phyloP scores from a whole-genome alignment of 164 flowering plant genomes.

The Amborella trichopoda region DNA sequence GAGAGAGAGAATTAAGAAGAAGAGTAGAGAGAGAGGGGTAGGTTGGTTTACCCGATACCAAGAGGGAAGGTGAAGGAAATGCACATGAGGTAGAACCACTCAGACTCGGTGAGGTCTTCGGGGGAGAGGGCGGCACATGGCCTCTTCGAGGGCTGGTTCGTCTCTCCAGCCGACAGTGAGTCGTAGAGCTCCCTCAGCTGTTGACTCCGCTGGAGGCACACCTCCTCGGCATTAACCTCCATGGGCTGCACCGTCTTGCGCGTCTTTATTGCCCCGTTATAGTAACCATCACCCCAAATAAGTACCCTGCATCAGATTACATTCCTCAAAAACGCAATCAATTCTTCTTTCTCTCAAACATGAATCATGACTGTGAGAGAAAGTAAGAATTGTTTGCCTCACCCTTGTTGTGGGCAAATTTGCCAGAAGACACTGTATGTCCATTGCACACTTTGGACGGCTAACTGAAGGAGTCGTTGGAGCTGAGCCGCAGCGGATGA shows the following conservation, averaged over 20 bases:
- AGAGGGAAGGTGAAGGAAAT: conserved; percentile 88
- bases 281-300: conserved; percentile 89
- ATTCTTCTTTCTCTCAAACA: too few relatives aligned
- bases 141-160: conserved; percentile 52
- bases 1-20: conserved; percentile 7
- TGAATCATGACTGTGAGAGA: too few relatives aligned
- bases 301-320: too few relatives aligned
- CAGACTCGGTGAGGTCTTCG: conserved; percentile 92
- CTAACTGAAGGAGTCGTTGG: conserved; percentile 60
- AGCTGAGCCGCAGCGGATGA: conserved; percentile 23
- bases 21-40: conserved; percentile 2
- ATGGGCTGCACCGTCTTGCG: conserved; percentile 88
- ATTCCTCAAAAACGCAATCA: background rate
- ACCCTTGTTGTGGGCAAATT: conserved; percentile 86
- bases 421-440: conserved; percentile 91
- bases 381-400: conserved; percentile 1
- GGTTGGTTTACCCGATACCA: conserved; percentile 60
- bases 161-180: conserved; percentile 61
- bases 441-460: conserved; percentile 81
- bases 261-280: conserved; percentile 94
- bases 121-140: conserved; percentile 85
- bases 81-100: conserved; percentile 98
- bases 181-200: conserved; percentile 88
- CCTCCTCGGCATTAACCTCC: conserved; percentile 86
- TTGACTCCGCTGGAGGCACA: conserved; percentile 74